Conservation (phyloP, 140 eudicot genomes). For the Oenanthe javanica region DNA sequence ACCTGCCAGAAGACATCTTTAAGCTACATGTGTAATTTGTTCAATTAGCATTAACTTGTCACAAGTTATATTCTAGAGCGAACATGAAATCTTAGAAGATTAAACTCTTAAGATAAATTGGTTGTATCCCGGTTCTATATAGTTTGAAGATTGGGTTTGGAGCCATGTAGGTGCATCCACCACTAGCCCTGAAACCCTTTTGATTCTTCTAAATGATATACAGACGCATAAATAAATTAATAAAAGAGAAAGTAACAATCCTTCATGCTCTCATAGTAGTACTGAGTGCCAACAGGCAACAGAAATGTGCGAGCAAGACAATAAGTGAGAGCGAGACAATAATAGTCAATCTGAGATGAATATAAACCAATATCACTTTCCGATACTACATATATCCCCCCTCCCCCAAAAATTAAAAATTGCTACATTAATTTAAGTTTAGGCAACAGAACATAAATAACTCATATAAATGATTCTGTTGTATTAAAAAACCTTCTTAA, state of each 20-base stretch:
- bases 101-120: not conserved
- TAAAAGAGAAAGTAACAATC: not conserved
- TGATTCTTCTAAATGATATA: not conserved
- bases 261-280: not conserved
- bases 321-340: not conserved
- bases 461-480: not conserved
- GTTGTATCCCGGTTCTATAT: not conserved
- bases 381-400: not conserved
- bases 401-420: not conserved
- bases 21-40: not conserved
- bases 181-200: not conserved
- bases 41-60: not conserved
- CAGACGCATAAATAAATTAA: no score
- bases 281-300: not conserved
- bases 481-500: conserved; percentile 41
- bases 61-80: not conserved
- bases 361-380: not conserved
- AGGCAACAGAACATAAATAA: not conserved
- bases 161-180: not conserved
- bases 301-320: not conserved
- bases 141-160: not conserved
- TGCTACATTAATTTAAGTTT: not conserved
- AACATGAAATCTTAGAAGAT: not conserved
- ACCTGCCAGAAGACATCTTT: not conserved
- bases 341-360: not conserved